Percentiles rank a stretch among this genome's conserved stretches.
Conservation (phyloP, 805 yeast species). For the Saccharomycopsis capsularis region DNA sequence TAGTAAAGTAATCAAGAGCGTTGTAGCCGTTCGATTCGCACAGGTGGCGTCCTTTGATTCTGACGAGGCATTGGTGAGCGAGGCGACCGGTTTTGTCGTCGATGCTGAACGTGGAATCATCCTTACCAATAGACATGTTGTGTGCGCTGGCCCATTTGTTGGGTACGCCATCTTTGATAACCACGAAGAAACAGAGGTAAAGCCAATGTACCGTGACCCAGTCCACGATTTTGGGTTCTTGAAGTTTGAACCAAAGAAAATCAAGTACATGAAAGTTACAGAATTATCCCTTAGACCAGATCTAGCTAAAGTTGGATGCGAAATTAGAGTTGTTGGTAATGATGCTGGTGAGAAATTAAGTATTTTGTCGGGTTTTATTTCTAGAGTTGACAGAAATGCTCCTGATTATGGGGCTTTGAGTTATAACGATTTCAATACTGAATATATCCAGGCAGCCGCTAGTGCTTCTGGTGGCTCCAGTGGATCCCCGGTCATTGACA, state of each 20-base stretch:
- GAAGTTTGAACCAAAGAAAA: constrained; percentile 60
- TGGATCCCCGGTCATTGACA: constrained; percentile 93
- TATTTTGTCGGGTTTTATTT: constrained; percentile 79
- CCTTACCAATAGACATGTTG: constrained; percentile 89
- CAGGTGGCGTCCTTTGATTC: constrained; percentile 85
- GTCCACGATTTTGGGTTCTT: constrained; percentile 93
- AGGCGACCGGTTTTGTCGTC: constrained; percentile 95
- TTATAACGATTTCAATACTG: constrained; percentile 89
- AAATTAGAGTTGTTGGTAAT: constrained; percentile 91
- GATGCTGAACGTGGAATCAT: constrained; percentile 77
- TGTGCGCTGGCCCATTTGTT: constrained; percentile 89
- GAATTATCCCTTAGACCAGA: constrained; percentile 71
- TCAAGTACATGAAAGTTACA: constrained; percentile 67
- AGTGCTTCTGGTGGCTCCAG: constrained; percentile 94
- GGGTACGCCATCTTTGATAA: constrained; percentile 92
- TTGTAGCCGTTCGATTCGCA: constrained; percentile 83
- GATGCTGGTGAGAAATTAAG: constrained; percentile 94
- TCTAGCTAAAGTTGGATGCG: constrained; percentile 83
- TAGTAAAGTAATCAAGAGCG: constrained; percentile 72
- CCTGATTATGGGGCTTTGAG: constrained; percentile 87
- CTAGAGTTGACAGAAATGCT: constrained; percentile 57
- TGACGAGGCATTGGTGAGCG: constrained; percentile 70
- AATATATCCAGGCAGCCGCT: constrained; percentile 93
- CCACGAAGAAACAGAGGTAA: constrained; percentile 86
- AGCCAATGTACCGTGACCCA: constrained; percentile 85